Conservation (phyloP, 306 rosid species). For the Cucurbita ficifolia region DNA sequence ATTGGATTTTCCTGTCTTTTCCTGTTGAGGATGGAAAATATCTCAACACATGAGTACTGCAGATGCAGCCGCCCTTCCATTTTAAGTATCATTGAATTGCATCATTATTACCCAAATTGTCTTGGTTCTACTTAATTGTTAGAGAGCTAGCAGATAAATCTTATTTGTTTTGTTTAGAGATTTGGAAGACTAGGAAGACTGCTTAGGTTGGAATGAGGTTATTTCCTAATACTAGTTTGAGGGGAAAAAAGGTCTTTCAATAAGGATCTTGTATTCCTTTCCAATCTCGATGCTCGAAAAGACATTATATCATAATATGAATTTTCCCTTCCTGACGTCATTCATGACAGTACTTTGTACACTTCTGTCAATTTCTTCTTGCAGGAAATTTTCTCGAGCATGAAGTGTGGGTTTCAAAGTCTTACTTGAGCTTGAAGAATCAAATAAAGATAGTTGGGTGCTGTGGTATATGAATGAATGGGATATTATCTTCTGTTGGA, state of each 20-base stretch:
- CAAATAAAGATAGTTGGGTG: background rate
- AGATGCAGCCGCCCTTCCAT: background rate
- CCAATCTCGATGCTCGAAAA: background rate
- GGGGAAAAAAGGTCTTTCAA: too few species aligned
- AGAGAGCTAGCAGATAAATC: background rate
- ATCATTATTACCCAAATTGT: background rate
- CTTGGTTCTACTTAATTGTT: background rate
- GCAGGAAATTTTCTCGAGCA: slow-evolving; percentile 3
- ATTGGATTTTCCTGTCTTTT: background rate
- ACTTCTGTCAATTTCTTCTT: background rate
- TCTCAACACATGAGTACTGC: background rate
- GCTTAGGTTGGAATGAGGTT: background rate
- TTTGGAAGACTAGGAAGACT: background rate
- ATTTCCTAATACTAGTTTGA: background rate
- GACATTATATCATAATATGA: background rate
- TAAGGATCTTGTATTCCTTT: background rate
- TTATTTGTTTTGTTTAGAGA: background rate
- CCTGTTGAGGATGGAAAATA: background rate
- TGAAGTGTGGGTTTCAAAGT: background rate
- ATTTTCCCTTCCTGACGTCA: background rate
- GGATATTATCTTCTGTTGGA: background rate
- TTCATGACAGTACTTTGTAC: background rate
- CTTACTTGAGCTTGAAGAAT: background rate
- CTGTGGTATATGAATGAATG: background rate
- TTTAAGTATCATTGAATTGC: background rate